phyloP scores from a whole-genome alignment of 345 rosid species.

The Pistacia integerrima region DNA sequence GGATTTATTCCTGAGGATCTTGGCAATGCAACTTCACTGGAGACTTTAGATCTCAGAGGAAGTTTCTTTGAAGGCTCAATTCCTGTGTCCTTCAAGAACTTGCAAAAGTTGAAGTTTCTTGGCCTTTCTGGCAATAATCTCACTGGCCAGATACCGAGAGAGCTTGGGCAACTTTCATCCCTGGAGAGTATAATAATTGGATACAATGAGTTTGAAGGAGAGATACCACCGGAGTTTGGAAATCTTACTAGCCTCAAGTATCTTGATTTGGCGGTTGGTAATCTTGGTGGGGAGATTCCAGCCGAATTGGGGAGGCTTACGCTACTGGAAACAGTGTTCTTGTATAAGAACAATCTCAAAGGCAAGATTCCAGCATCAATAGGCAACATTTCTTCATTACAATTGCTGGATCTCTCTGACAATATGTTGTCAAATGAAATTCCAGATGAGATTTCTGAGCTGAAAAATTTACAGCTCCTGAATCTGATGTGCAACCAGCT shows the following conservation, averaged over 20 bases:
- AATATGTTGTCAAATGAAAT: slow-evolving; percentile 66
- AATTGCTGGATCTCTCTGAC: slow-evolving; percentile 79
- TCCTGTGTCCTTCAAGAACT: slow-evolving; percentile 62
- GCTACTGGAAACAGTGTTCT: slow-evolving; percentile 57
- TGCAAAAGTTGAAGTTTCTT: slow-evolving; percentile 75
- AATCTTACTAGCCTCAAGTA: slow-evolving; percentile 73
- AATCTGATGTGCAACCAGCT: slow-evolving; percentile 84
- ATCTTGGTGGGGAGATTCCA: slow-evolving; percentile 78
- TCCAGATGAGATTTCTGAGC: slow-evolving; percentile 54
- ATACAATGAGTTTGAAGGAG: slow-evolving; percentile 79
- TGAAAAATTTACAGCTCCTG: slow-evolving; percentile 74
- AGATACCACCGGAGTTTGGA: slow-evolving; percentile 67
- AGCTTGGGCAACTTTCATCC: slow-evolving; percentile 73
- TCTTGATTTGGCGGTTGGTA: slow-evolving; percentile 76
- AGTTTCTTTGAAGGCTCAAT: slow-evolving; percentile 78
- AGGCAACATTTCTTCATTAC: slow-evolving; percentile 62
- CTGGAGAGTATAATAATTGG: slow-evolving; percentile 85
- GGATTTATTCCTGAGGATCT: slow-evolving; percentile 76
- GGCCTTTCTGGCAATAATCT: slow-evolving; percentile 94
- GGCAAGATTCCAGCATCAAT: slow-evolving; percentile 66
- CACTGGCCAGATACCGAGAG: slow-evolving; percentile 67
- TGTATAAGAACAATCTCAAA: slow-evolving; percentile 70
- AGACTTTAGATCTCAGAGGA: slow-evolving; percentile 84
- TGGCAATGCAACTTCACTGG: slow-evolving; percentile 60
- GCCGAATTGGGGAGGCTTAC: slow-evolving; percentile 65